Conservation (phyloP, 768 basidiomycete species). For the Gymnopilus dilepis region DNA sequence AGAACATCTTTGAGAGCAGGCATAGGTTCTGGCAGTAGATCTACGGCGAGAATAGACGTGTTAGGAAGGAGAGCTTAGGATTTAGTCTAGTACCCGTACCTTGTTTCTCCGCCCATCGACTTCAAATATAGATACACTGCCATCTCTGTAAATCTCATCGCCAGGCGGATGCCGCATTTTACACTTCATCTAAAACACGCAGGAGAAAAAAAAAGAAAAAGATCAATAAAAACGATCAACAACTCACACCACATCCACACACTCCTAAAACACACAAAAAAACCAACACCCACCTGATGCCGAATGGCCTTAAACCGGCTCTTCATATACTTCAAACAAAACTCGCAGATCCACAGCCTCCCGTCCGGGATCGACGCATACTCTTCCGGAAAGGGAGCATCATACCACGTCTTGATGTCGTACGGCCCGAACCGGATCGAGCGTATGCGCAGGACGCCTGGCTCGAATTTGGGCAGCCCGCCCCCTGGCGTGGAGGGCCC, state of each 20-base stretch:
- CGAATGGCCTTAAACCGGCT: constrained; percentile 84
- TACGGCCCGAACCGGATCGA: constrained; percentile 88
- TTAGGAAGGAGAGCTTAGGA: not conserved
- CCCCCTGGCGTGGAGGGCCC: constrained; percentile 47
- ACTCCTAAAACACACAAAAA: not conserved
- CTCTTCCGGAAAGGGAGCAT: constrained; percentile 98
- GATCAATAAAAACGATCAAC: too few species aligned
- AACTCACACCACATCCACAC: not conserved
- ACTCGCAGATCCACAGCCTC: constrained; percentile 95
- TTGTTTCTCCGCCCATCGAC: constrained; percentile 99
- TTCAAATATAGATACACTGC: constrained; percentile 88
- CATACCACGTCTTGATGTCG: constrained; percentile 98
- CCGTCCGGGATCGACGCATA: constrained; percentile 93
- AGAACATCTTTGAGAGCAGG: constrained; percentile 97
- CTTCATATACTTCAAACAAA: constrained; percentile 98
- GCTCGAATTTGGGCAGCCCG: constrained; percentile 36
- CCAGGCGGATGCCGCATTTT: constrained; percentile 95
- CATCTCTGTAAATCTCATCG: constrained; percentile 97
- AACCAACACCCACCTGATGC: constrained; percentile 73
- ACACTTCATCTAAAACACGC: constrained; percentile 83
- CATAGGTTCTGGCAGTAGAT: constrained; percentile 99
- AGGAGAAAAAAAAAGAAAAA: too few species aligned
- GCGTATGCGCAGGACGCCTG: constrained; percentile 70
- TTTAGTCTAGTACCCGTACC: constrained; percentile 47
- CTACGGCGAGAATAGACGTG: constrained; percentile 39